Conservation (phyloP, 345 rosid genomes). For the Aquilaria sinensis region DNA sequence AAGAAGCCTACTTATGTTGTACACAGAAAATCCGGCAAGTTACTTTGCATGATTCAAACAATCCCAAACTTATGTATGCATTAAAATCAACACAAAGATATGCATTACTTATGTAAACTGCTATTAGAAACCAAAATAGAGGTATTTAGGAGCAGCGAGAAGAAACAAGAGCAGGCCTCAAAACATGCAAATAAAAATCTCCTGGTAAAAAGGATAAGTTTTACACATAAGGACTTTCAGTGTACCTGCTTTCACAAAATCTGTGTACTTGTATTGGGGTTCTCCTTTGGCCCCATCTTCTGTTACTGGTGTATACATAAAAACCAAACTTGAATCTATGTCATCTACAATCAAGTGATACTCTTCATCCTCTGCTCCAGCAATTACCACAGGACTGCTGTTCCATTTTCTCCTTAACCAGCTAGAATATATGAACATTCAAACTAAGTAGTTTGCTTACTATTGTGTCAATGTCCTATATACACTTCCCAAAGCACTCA, state of each 20-base stretch:
- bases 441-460: not conserved
- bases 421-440: constrained; percentile 31
- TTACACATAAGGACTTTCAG: constrained; percentile 7
- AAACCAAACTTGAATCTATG: constrained; percentile 89
- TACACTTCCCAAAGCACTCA: constrained; percentile 10
- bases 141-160: too few species aligned
- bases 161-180: too few species aligned
- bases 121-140: too few species aligned
- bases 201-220: not conserved
- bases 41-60: too few species aligned
- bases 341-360: constrained; percentile 74
- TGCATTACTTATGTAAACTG: too few species aligned
- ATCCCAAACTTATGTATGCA: too few species aligned
- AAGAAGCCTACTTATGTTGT: not conserved
- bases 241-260: constrained; percentile 90
- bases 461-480: constrained; percentile 1
- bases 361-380: constrained; percentile 88
- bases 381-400: constrained; percentile 82
- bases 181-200: too few species aligned
- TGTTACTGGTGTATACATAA: constrained; percentile 95
- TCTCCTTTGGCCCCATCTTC: constrained; percentile 97
- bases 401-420: constrained; percentile 97
- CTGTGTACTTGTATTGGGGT: constrained; percentile 91
- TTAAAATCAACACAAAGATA: too few species aligned
- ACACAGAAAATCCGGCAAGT: not conserved